Base-by-base conservation (phyloP, 2,329 filamentous ascomycete genomes). In the Graphiopsis chlorocephala region DNA sequence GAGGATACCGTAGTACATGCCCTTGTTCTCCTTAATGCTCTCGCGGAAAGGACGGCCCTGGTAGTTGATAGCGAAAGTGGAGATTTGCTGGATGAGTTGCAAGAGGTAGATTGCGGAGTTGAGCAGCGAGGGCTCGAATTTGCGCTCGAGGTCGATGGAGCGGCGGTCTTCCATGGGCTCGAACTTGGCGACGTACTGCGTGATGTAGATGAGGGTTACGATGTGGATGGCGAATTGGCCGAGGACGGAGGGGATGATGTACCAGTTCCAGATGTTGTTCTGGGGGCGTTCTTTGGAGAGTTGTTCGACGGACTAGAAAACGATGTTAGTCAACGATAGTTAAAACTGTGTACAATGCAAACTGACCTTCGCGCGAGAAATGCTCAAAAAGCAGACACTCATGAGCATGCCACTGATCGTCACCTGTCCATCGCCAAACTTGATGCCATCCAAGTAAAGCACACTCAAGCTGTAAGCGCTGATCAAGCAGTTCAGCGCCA, bases 341-440 rank as follows among this genome's bases (percentile, higher is more conserved):
- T 4, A 2, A 35, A 25, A 14, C 8, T 5, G 25, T 2, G 11
- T 26, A 6, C 12, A 11, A 55, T 26, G 12, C 3, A 17, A 65
- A 68, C 79, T 69, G 80, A 86, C 85, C 83, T 93, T 95, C 45
- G 95, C 95, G 66, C 95, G 90, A n/a, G 95, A 98, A 74, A 99
- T 97, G 67, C 93, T 97, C 73, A 99, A 82, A 85, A 99, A 99
- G 81, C 95, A 99, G 59, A 99, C 95, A 73, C 93, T 97, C 95
- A 99, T 98, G 78, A 99, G 89, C 91, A 99, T 98, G 72, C 95
- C 95, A 72, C 93, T 97, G 73, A 99, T 98, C 17, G 95, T 99
- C 70, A 98, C 95, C 80, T 99, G 95, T 4, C 93, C 93, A 76
- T 99, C 95, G 64, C 95, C 93, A 76, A 99, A 99, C 82, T 99